Conservation (phyloP, 306 rosid species). For the Alnus glutinosa region DNA sequence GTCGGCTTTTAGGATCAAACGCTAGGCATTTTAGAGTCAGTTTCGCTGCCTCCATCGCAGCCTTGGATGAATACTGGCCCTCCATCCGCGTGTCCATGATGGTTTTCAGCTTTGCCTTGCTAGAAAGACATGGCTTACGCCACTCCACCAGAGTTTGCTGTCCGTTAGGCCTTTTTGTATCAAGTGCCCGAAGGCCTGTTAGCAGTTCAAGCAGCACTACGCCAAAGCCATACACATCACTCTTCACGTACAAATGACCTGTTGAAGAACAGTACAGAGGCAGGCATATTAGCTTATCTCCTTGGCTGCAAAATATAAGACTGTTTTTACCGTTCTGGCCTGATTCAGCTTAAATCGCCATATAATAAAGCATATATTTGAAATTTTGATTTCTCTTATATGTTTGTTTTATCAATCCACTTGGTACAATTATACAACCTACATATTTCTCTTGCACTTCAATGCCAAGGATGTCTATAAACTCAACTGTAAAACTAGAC, state of each 20-base stretch:
- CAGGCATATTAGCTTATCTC: slow-evolving; percentile 13
- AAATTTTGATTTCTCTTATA: too few species aligned
- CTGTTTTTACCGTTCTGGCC: too few species aligned
- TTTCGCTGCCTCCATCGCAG: slow-evolving; percentile 48
- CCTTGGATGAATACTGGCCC: slow-evolving; percentile 69
- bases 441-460: too few species aligned
- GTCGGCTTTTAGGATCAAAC: slow-evolving; percentile 61
- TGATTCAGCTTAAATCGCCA: too few species aligned
- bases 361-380: too few species aligned
- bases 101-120: slow-evolving; percentile 44
- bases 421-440: too few species aligned
- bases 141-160: slow-evolving; percentile 70
- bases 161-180: slow-evolving; percentile 41
- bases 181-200: slow-evolving; percentile 68
- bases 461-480: too few species aligned
- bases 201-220: slow-evolving; percentile 84
- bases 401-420: too few species aligned
- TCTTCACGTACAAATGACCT: slow-evolving; percentile 89
- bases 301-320: not conserved
- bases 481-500: not conserved
- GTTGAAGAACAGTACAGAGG: slow-evolving; percentile 24
- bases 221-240: slow-evolving; percentile 92
- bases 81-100: slow-evolving; percentile 59
- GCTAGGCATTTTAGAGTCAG: slow-evolving; percentile 63
- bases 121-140: slow-evolving; percentile 55